A percentile compares a stretch with the other conserved stretches of the same genome.
phyloP scores from a whole-genome alignment of 73 alveolate genomes.

The Durusdinium trenchii region DNA sequence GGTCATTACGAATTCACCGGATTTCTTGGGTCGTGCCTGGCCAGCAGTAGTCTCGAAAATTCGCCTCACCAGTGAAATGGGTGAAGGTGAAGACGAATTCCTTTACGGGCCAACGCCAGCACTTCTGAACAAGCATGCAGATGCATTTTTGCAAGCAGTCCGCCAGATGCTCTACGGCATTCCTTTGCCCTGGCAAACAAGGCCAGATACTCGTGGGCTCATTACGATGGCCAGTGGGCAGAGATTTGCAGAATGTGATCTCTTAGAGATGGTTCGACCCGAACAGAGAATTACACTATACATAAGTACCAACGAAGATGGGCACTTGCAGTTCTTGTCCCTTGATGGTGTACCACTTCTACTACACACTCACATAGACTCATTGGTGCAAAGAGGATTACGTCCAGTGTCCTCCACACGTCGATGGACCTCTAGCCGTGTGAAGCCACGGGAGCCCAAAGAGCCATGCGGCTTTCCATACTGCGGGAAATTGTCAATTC shows the following conservation, averaged over 20 bases:
- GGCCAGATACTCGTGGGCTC: not conserved
- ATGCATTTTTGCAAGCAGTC: not conserved
- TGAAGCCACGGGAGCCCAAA: not conserved
- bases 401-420: not conserved
- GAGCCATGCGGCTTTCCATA: conserved; percentile 20
- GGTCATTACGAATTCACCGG: not conserved
- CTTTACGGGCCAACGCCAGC: not conserved
- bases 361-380: not conserved
- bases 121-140: not conserved
- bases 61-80: not conserved
- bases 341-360: not conserved
- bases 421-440: not conserved
- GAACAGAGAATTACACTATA: not conserved
- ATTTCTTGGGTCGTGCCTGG: conserved; percentile 21
- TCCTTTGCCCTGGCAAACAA: conserved; percentile 20
- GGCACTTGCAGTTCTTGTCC: conserved; percentile 14
- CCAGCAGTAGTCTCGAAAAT: not conserved
- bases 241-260: not conserved
- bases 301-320: not conserved
- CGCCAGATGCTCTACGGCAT: conserved; percentile 20
- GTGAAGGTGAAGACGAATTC: conserved; percentile 25
- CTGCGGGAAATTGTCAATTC: conserved; percentile 2
- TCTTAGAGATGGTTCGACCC: not conserved
- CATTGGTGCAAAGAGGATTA: not conserved
- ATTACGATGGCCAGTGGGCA: not conserved